phyloP scores from a whole-genome alignment of 768 basidiomycete species.

The Rossbeevera mucosa region DNA sequence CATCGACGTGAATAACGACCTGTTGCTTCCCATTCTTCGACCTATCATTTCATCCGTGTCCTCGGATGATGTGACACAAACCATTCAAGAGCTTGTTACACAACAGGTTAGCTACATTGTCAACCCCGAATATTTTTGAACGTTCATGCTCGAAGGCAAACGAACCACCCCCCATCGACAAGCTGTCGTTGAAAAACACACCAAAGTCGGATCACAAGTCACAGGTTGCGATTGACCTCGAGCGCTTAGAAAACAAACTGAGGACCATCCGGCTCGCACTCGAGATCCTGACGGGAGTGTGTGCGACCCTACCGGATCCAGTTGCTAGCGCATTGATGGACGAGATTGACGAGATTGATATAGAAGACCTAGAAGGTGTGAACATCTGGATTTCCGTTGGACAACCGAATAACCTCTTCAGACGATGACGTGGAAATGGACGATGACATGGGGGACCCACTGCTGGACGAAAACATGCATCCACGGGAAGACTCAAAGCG shows the following conservation, averaged over 20 bases:
- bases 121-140: background rate
- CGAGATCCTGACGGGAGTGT: slow-evolving; percentile 84
- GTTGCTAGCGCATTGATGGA: background rate
- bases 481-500: slow-evolving; percentile 28
- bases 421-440: slow-evolving; percentile 5
- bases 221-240: slow-evolving; percentile 62
- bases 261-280: slow-evolving; percentile 77
- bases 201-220: slow-evolving; percentile 79
- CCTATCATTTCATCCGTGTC: slow-evolving; percentile 61
- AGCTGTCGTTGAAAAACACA: slow-evolving; percentile 55
- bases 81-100: slow-evolving; percentile 47
- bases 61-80: slow-evolving; percentile 45
- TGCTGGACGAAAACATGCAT: background rate
- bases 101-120: slow-evolving; percentile 40
- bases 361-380: background rate
- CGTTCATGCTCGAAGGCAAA: slow-evolving; percentile 32
- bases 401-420: slow-evolving; percentile 1
- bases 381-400: background rate
- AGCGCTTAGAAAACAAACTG: slow-evolving; percentile 64
- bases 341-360: background rate
- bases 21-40: slow-evolving; percentile 66
- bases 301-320: slow-evolving; percentile 48
- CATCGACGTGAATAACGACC: slow-evolving; percentile 65
- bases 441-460: slow-evolving; percentile 14
- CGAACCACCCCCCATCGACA: slow-evolving; percentile 48